Evolutionary conservation across 139 green algal species (phyloP).

Genomic region (Ostreobium quekettii): DNA sequence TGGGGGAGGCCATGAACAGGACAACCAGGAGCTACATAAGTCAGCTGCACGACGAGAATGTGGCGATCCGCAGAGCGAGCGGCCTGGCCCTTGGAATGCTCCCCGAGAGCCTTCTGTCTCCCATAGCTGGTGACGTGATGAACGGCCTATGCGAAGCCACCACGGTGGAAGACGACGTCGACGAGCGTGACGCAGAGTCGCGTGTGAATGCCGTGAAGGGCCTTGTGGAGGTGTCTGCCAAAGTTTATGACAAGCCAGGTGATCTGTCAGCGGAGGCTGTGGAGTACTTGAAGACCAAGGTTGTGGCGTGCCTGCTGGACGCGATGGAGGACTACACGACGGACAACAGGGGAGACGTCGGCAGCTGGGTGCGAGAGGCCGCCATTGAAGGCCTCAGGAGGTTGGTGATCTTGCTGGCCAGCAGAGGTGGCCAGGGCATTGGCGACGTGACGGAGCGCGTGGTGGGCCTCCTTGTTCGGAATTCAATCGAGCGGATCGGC

Average conservation of each 20-base stretch:
- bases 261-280: conserved; percentile 11
- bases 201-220: conserved; percentile 53
- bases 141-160: conserved; percentile 29
- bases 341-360: conserved; percentile 93
- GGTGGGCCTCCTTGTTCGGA: conserved; percentile 5
- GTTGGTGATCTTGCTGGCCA: conserved; percentile 28
- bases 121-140: conserved; percentile 26
- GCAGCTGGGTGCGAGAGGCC: conserved; percentile 85
- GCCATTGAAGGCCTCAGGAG: conserved; percentile 51
- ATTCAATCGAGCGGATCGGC: conserved; percentile 10
- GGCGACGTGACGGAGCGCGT: not conserved
- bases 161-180: conserved; percentile 40
- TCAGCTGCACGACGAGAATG: conserved; percentile 45
- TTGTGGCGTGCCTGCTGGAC: conserved; percentile 44
- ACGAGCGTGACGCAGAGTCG: conserved; percentile 61
- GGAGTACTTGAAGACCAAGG: conserved; percentile 6
- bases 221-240: conserved; percentile 31
- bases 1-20: conserved; percentile 8
- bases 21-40: conserved; percentile 24
- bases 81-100: conserved; percentile 43
- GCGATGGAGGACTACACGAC: conserved; percentile 81
- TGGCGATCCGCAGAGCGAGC: conserved; percentile 41
- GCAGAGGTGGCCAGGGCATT: not conserved
- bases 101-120: conserved; percentile 31
- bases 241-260: conserved; percentile 20